Percentiles rank a stretch among this genome's conserved stretches.
These are phyloP conservation scores for Tuber umbilicatum DNA, from an alignment of 495 filamentous ascomycete genomes.

Conservation along the genomic window DNA sequence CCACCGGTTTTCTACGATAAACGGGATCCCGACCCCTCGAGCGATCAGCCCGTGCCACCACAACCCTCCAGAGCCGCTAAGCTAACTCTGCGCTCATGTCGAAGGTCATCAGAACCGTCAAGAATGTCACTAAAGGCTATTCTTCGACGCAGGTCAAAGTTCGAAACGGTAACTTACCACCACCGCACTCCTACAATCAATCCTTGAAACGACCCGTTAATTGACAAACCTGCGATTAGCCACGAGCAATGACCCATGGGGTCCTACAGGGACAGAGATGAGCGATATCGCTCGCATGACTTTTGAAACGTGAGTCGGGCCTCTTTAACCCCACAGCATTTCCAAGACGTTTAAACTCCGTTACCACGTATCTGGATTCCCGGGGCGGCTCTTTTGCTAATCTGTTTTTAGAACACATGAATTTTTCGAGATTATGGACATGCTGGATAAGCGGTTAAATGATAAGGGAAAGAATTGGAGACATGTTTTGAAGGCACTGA, in stretches of 20 bases:
- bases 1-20: background rate
- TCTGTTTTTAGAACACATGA: slow-evolving; percentile 65
- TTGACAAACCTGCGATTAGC: slow-evolving; percentile 51
- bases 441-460: slow-evolving; percentile 97
- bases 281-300: slow-evolving; percentile 96
- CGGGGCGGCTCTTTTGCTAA: slow-evolving; percentile 18
- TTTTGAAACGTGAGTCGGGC: slow-evolving; percentile 73
- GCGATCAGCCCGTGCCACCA: background rate
- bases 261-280: slow-evolving; percentile 97
- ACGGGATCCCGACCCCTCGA: slow-evolving; percentile 5
- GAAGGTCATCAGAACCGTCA: slow-evolving; percentile 94
- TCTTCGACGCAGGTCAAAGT: slow-evolving; percentile 97
- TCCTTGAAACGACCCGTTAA: slow-evolving; percentile 14
- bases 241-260: slow-evolving; percentile 99
- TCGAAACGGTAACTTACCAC: slow-evolving; percentile 75
- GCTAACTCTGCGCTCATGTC: slow-evolving; percentile 58
- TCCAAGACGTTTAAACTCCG: slow-evolving; percentile 12
- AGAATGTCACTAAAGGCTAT: slow-evolving; percentile 99
- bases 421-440: slow-evolving; percentile 99
- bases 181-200: background rate
- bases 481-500: slow-evolving; percentile 94
- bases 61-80: slow-evolving; percentile 37
- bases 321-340: slow-evolving; percentile 10
- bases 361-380: slow-evolving; percentile 4
- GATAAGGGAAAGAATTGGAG: slow-evolving; percentile 99